Percentiles rank a stretch among this genome's conserved stretches.
These are phyloP conservation scores for Talaromyces liani DNA, from an alignment of 495 filamentous ascomycete genomes.

Conservation along the genomic window DNA sequence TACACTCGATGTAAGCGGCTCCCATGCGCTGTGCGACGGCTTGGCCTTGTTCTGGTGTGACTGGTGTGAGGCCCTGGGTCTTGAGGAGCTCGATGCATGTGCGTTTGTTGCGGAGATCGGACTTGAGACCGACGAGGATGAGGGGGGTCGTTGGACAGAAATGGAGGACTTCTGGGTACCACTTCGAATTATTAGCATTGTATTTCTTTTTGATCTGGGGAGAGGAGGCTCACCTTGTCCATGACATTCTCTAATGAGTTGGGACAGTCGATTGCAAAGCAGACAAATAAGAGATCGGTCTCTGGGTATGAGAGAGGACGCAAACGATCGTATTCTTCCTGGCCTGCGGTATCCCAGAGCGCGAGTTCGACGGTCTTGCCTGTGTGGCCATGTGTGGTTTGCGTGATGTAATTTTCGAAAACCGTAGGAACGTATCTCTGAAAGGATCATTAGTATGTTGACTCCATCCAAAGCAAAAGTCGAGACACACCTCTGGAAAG, in stretches of 20 bases:
- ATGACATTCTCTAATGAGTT: constrained; percentile 97
- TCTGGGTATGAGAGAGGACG: constrained; percentile 95
- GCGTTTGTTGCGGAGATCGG: constrained; percentile 87
- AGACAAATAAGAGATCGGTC: constrained; percentile 95
- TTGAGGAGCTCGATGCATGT: constrained; percentile 97
- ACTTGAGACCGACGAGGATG: constrained; percentile 92
- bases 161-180: constrained; percentile 98
- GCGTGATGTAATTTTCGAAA: constrained; percentile 99
- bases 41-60: constrained; percentile 82
- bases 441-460: not conserved
- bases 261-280: constrained; percentile 98
- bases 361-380: constrained; percentile 94
- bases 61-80: constrained; percentile 92
- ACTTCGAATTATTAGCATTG: constrained; percentile 45
- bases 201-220: not conserved
- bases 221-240: constrained; percentile 68
- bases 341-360: constrained; percentile 96
- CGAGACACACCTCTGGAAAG: constrained; percentile 78
- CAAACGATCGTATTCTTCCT: constrained; percentile 96
- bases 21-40: constrained; percentile 87
- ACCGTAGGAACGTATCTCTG: constrained; percentile 99
- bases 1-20: constrained; percentile 94
- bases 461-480: not conserved
- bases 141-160: constrained; percentile 97
- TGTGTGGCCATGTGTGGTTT: constrained; percentile 74